Base-by-base conservation (phyloP, 176 grass and related monocot genomes). In the Ensete ventricosum region DNA sequence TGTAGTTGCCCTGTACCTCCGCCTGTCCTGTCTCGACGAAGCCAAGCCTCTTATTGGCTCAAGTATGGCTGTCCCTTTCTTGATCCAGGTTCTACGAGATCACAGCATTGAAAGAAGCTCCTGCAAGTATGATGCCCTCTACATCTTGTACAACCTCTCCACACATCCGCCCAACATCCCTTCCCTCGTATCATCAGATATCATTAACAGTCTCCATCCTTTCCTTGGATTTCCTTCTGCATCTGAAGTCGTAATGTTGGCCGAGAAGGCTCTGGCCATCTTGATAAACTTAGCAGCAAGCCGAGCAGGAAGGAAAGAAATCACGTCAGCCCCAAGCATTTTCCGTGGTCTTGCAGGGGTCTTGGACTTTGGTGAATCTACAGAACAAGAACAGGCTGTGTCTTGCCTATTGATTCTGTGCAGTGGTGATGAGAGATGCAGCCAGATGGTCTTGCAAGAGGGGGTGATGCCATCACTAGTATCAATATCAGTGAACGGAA, bases 381-480 rank as follows among this genome's bases (percentile, higher is more conserved):
- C 75, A 1, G 92, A 92, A 77, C 92, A 92, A 78, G 92, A 96
- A 75, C 86, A 92, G 68, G 75, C 84, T 0, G 86, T 91, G 21
- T 85, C 86, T 2, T 92, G 89, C 4, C 4, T 43, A 43, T 43
- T 43, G 34, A 43, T 43, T 5, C 34, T 43, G 34, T 43, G 34
- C 34, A 67, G 64, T 1, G 92, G 80, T 0, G 89, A 96, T 3
- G 84, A 96, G 63, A 88, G 83, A 43, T 43, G 34, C 34, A 43
- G 34, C 34, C 34, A 43, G 34, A 43, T 43, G 34, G 34, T 43
- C 34, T 85, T 96, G 55, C 89, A 92, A 79, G 92, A 96, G 66
- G 89, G 92, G 8, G 84, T 96, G 51, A 85, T 96, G 48, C 92
- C 92, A n/a, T 92, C 89, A 17, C 81, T 96, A 52, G 86, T 96